A percentile compares a stretch with the other conserved stretches of the same genome.
Evolutionary conservation across 1,284 basidiomycete genomes (phyloP).

Genomic region (Trichosporon inkin): DNA sequence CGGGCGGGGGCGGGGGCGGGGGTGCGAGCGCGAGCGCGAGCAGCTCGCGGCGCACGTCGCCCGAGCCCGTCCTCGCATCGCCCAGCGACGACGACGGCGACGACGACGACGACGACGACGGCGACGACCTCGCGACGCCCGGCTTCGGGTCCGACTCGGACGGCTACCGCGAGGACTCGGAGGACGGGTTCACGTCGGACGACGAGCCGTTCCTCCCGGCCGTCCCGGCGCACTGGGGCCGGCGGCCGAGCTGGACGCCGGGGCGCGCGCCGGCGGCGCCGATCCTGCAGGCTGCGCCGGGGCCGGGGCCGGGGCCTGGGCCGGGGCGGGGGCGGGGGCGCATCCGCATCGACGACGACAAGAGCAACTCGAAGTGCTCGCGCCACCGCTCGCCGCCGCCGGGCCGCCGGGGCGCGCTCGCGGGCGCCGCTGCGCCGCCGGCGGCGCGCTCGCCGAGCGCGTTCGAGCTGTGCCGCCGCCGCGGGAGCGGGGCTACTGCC

Average conservation of each 20-base stretch:
- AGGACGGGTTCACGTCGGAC: conserved; percentile 25
- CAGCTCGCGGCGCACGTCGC: background rate
- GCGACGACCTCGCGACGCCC: conserved; percentile 14
- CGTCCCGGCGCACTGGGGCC: background rate
- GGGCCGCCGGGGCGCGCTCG: conserved; percentile 9
- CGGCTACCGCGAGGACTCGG: conserved; percentile 25
- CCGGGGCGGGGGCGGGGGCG: conserved; percentile 8
- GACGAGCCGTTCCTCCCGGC: conserved; percentile 10
- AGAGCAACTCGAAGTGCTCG: conserved; percentile 18
- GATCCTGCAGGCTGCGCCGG: conserved; percentile 10
- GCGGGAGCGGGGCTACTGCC: conserved; percentile 11
- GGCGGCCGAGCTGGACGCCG: conserved; percentile 2
- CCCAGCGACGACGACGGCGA: conserved; percentile 16
- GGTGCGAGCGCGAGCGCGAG: conserved; percentile 6
- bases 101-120: conserved; percentile 14
- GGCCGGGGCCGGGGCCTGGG: too few relatives aligned
- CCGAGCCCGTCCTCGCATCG: conserved; percentile 1
- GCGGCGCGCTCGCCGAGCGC: conserved; percentile 34
- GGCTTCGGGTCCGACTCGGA: conserved; percentile 16
- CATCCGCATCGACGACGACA: conserved; percentile 19
- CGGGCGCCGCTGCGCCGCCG: conserved; percentile 22
- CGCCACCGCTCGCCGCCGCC: conserved; percentile 33
- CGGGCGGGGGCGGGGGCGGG: background rate
- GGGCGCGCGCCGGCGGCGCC: conserved; percentile 10
- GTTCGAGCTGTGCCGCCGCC: conserved; percentile 30